A percentile compares a stretch with the other conserved stretches of the same genome.
Conservation (phyloP, 2,329 filamentous ascomycete species). For the Talaromyces sp. region DNA sequence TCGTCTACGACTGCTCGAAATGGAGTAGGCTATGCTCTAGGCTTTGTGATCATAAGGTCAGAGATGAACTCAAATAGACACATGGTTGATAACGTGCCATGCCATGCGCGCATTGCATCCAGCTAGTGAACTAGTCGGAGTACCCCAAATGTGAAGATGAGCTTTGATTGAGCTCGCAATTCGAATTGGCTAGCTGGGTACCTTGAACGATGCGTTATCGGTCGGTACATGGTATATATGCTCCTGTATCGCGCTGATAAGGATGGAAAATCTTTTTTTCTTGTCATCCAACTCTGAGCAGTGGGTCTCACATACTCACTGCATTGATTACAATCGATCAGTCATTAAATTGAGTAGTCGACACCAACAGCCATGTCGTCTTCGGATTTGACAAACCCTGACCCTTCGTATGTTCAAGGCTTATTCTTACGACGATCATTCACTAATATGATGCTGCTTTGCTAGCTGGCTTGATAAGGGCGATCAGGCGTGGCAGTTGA, state of each 20-base stretch:
- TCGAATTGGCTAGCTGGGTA: background rate
- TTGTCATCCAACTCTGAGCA: background rate
- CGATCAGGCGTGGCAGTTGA: constrained; percentile 54
- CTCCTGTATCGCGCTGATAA: background rate
- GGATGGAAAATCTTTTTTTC: background rate
- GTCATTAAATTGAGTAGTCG: background rate
- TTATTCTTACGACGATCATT: background rate
- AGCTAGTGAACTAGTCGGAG: background rate
- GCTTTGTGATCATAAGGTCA: background rate
- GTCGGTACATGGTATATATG: background rate
- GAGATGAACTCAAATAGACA: background rate
- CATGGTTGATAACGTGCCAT: constrained; percentile 1
- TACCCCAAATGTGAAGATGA: background rate
- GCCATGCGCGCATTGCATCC: background rate
- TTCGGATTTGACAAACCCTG: constrained; percentile 18
- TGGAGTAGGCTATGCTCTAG: background rate
- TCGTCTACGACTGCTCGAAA: background rate
- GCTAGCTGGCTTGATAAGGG: constrained; percentile 41
- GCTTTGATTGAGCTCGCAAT: background rate
- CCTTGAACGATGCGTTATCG: background rate
- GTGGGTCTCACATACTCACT: background rate
- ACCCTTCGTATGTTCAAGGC: constrained; percentile 16
- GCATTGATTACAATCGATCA: background rate
- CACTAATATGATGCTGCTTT: background rate
- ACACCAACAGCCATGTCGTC: background rate